Base-by-base conservation (phyloP, 495 filamentous ascomycete species). In the Penicillium robsamsonii region DNA sequence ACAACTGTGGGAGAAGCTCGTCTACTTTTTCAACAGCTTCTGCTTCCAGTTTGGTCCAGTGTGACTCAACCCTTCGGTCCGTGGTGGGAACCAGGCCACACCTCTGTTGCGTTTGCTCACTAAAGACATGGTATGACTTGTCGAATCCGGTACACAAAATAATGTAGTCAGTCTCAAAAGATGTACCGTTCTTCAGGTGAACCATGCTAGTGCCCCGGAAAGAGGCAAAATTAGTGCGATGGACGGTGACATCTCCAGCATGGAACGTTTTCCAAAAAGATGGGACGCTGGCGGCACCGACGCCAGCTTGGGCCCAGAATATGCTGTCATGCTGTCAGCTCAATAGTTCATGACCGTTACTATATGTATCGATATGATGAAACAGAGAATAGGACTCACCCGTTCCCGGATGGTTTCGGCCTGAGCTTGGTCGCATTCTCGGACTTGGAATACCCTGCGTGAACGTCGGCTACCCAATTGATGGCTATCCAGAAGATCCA, bases 251-350 rank as follows among this genome's bases (percentile, higher is more conserved):
- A 33, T 73, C 64, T 1, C 64, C 64, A 18, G 51, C 60, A 55
- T 78, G 75, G 24, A 79, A 52, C 11, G 42, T 53, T 15, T 27
- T 18, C 60, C 60, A 63, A 22, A 63, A 59, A 22, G 57, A 46
- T 7, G 37, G 40, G 0, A 65, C 60, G 25, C 60, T 64, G 42
- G 66, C 71, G 1, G 70, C 30, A 5, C 76, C 76, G 4, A 79
- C 56, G 27, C 69, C 71, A 0, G 68, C 62, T 27, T 67, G 57
- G n/a, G 62, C 62, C 74, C 72, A 76, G 57, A 77, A 76, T 12
- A 70, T 64, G 30, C 68, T 74, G 31, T 47, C 9, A 24, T 12
- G 24, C 24, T 4, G 20, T 46, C 38, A 50, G 46, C 20, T 4
- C 12, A 27, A 9, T 9, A 31, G 29, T 31, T 31, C 29, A 31